Conservation (phyloP, 306 rosid genomes). For the Pachyrhizus erosus region DNA sequence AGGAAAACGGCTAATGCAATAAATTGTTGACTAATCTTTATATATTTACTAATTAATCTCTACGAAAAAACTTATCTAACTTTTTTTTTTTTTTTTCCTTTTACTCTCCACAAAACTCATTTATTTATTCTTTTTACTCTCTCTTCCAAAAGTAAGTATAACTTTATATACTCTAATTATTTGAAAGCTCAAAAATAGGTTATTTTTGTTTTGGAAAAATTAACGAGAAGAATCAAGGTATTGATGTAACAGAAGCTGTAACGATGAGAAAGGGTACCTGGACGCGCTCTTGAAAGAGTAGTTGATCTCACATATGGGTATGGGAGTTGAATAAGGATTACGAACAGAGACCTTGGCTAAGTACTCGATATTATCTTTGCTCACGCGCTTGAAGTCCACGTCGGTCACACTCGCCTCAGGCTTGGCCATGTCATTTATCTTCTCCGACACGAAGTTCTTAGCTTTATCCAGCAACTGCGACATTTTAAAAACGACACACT, state of each 20-base stretch:
- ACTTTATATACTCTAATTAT: no score
- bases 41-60: no score
- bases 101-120: no score
- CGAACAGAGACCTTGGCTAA: slow-evolving; percentile 60
- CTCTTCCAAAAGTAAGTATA: no score
- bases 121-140: no score
- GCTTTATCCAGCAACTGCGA: slow-evolving; percentile 64
- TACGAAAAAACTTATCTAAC: no score
- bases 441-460: slow-evolving; percentile 60
- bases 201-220: no score
- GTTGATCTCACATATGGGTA: slow-evolving; percentile 75
- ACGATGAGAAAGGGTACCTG: slow-evolving; percentile 21
- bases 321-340: slow-evolving; percentile 60
- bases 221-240: no score
- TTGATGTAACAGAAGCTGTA: not conserved
- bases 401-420: slow-evolving; percentile 74
- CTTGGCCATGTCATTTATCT: slow-evolving; percentile 53
- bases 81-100: no score
- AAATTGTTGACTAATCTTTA: no score
- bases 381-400: slow-evolving; percentile 70
- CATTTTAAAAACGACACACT: slow-evolving; percentile 46
- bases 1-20: not conserved
- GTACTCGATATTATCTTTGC: slow-evolving; percentile 60
- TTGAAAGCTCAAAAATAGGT: no score
- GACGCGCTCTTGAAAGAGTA: slow-evolving; percentile 77